phyloP scores from a whole-genome alignment of 495 filamentous ascomycete species.

The Cetradonia linearis region DNA sequence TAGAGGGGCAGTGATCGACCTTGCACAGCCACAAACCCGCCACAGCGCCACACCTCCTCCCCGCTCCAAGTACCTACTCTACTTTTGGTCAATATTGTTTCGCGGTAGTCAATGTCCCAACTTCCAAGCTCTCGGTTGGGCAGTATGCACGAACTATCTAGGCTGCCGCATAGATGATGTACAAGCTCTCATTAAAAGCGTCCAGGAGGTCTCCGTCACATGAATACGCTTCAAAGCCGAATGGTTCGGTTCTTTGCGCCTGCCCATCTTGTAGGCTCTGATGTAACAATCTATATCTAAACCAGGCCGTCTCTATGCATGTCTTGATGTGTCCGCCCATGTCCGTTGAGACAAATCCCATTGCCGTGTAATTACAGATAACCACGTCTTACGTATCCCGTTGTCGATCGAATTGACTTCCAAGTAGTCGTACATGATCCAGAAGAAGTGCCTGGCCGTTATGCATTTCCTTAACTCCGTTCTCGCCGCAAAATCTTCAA shows the following conservation, averaged over 20 bases:
- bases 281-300: background rate
- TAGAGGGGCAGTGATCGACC: conserved; percentile 6
- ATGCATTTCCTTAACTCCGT: background rate
- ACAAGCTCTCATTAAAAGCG: background rate
- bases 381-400: background rate
- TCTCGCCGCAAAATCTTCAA: conserved; percentile 15
- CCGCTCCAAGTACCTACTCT: conserved; percentile 2
- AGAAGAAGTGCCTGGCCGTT: background rate
- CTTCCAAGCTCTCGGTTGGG: background rate
- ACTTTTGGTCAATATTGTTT: background rate
- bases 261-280: background rate
- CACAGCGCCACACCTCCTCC: conserved; percentile 8
- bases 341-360: background rate
- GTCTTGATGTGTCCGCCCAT: background rate
- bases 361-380: background rate
- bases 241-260: background rate
- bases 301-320: conserved; percentile 1
- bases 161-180: background rate
- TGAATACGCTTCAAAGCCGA: background rate
- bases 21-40: background rate
- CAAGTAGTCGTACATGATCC: background rate
- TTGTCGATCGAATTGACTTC: background rate
- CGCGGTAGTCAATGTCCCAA: background rate
- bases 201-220: background rate
- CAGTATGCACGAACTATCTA: background rate